Evolutionary conservation across 2,329 filamentous ascomycete species (phyloP).

Genomic region (Moelleriella libera): DNA sequence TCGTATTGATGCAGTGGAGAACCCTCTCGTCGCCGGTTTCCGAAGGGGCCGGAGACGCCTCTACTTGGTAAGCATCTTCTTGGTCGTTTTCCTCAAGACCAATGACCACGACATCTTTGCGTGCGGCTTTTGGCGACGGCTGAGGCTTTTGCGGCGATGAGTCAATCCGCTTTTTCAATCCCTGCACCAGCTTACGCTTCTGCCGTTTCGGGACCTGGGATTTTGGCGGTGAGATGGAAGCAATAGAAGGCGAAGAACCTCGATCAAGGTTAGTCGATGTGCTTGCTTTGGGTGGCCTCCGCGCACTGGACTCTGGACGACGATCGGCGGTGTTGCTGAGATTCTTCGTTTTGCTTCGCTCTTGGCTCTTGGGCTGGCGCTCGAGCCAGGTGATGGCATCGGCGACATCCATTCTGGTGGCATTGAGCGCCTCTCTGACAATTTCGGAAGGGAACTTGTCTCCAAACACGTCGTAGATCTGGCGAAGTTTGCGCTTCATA

Average conservation of each 20-base stretch:
- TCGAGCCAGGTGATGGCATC: conserved; percentile 19
- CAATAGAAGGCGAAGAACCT: conserved; percentile 7
- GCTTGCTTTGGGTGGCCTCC: conserved; percentile 9
- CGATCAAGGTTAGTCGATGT: conserved; percentile 5
- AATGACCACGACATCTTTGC: conserved; percentile 19
- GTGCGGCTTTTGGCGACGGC: conserved; percentile 12
- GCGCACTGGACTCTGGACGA: conserved; percentile 17
- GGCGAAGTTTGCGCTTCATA: conserved; percentile 18
- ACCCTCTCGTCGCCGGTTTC: conserved; percentile 32
- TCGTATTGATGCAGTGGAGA: conserved; percentile 72
- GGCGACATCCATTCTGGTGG: conserved; percentile 19
- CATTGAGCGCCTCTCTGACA: conserved; percentile 18
- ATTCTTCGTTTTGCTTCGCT: conserved; percentile 6
- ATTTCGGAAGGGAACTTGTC: conserved; percentile 14
- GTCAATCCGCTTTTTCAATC: conserved; percentile 13
- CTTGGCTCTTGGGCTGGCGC: neutral
- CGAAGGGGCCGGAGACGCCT: conserved; percentile 13
- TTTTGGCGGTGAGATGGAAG: conserved; percentile 16
- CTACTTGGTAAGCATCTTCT: conserved; percentile 25
- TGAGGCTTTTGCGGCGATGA: conserved; percentile 10
- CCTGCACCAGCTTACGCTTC: conserved; percentile 22
- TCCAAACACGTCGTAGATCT: conserved; percentile 22
- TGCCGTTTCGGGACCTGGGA: conserved; percentile 8
- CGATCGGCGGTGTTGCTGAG: conserved; percentile 7
- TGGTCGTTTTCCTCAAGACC: conserved; percentile 24